Percentiles rank a stretch among this genome's conserved stretches.
Evolutionary conservation across 1,139 yeast species (phyloP).

Genomic region (Lodderomyces orthopsilosis): DNA sequence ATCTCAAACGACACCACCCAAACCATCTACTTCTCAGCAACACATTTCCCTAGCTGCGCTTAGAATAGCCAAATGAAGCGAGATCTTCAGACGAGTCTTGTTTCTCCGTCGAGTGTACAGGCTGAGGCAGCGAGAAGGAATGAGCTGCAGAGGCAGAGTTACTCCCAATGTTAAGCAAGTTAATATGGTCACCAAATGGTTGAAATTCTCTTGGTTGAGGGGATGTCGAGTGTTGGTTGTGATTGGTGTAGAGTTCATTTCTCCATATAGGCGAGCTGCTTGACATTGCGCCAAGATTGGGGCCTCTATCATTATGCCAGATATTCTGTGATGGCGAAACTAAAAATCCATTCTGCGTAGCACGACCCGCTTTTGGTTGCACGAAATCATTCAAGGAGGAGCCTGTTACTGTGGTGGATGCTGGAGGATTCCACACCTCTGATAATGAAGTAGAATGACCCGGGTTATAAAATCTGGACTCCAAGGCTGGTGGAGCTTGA

Average conservation of each 20-base stretch:
- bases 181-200: slow-evolving; percentile 15
- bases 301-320: slow-evolving; percentile 14
- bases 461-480: slow-evolving; percentile 4
- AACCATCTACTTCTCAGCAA: not conserved
- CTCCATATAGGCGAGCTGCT: slow-evolving; percentile 31
- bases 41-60: too few relatives aligned
- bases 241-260: slow-evolving; percentile 17
- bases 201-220: slow-evolving; percentile 14
- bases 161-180: not conserved
- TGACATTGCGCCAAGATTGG: slow-evolving; percentile 19
- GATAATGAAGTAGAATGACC: slow-evolving; percentile 5
- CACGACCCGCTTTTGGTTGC: slow-evolving; percentile 1
- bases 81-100: not conserved
- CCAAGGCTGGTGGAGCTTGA: slow-evolving; percentile 5
- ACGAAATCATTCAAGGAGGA: slow-evolving; percentile 4
- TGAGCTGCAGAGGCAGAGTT: not conserved
- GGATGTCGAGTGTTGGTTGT: slow-evolving; percentile 8
- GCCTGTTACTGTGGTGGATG: not conserved
- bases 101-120: not conserved
- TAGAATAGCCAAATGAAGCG: not conserved
- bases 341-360: slow-evolving; percentile 9
- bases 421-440: slow-evolving; percentile 13
- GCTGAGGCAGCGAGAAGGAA: not conserved
- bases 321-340: slow-evolving; percentile 15
- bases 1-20: not conserved